These are phyloP conservation scores for Ceratopteris richardii DNA, from an alignment of 75 land plant genomes.

Conservation along the genomic window DNA sequence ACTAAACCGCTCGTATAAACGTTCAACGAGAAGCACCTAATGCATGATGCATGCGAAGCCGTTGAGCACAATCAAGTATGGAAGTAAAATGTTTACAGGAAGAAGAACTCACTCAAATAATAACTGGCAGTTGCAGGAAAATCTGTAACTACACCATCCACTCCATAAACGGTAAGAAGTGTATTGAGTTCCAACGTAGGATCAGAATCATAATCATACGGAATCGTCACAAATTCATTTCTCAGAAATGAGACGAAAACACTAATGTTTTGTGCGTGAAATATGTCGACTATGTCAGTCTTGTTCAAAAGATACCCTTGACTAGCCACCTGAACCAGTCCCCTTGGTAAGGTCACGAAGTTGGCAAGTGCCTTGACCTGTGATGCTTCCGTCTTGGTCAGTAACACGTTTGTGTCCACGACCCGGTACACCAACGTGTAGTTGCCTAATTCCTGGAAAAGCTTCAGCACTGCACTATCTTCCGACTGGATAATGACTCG, in stretches of 20 bases:
- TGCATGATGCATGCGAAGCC: neutral
- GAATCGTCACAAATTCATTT: conserved; percentile 44
- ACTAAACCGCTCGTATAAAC: neutral
- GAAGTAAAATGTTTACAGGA: neutral
- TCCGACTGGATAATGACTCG: conserved; percentile 55
- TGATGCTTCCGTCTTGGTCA: conserved; percentile 15
- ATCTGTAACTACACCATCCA: conserved; percentile 75
- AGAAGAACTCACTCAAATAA: conserved; percentile 46
- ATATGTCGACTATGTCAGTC: conserved; percentile 33
- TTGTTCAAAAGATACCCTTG: conserved; percentile 16
- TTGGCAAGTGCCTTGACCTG: conserved; percentile 44
- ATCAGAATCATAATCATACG: conserved; percentile 59
- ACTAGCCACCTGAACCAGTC: conserved; percentile 13
- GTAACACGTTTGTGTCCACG: conserved; percentile 11
- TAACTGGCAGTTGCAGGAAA: conserved; percentile 57
- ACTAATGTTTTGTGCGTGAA: conserved; percentile 55
- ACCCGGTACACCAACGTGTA: conserved; percentile 35
- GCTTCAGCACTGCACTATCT: conserved; percentile 45
- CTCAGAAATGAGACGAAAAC: conserved; percentile 42
- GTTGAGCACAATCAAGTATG: neutral
- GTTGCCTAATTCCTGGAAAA: conserved; percentile 22
- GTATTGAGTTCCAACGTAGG: conserved; percentile 53
- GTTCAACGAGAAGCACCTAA: neutral
- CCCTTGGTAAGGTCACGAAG: conserved; percentile 32
- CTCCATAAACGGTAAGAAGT: conserved; percentile 19